Evolutionary conservation across 495 filamentous ascomycete species (phyloP).

Genomic region (Bombardia bombarda): DNA sequence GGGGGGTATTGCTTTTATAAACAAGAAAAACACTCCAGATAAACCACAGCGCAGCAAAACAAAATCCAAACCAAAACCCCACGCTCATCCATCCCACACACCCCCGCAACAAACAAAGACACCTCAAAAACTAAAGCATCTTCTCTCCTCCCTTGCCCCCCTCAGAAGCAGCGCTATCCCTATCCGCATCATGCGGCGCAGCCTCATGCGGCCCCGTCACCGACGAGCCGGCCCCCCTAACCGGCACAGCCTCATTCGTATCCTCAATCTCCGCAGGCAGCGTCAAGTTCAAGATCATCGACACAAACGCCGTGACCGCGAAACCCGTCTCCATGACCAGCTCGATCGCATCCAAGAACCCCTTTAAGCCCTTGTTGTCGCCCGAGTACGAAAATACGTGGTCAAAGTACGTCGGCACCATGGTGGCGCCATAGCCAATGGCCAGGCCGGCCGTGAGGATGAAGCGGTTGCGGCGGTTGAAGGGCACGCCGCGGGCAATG

Average conservation of each 20-base stretch:
- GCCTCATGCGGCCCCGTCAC: background rate
- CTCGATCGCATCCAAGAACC: conserved; percentile 75
- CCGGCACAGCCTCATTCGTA: conserved; percentile 1
- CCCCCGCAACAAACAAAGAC: background rate
- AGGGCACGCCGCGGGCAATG: conserved; percentile 61
- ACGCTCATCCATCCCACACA: background rate
- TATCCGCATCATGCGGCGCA: background rate
- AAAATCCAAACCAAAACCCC: background rate
- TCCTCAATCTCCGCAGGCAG: conserved; percentile 66
- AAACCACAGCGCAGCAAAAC: background rate
- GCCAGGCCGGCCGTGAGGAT: conserved; percentile 73
- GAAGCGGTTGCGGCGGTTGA: conserved; percentile 81
- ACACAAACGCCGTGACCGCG: conserved; percentile 61
- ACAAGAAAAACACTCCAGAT: too few species aligned
- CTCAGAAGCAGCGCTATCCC: background rate
- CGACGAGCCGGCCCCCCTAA: background rate
- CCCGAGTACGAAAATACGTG: conserved; percentile 69
- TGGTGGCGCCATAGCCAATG: conserved; percentile 71
- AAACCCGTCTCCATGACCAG: conserved; percentile 78
- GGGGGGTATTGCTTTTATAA: too few species aligned
- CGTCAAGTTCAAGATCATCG: conserved; percentile 64
- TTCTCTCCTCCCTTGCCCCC: background rate
- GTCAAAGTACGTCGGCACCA: conserved; percentile 70
- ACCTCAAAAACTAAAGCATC: background rate
- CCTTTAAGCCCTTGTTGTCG: conserved; percentile 60